A percentile compares a stretch with the other conserved stretches of the same genome.
Conservation (phyloP, 768 basidiomycete species). For the Phylloporus sp. region DNA sequence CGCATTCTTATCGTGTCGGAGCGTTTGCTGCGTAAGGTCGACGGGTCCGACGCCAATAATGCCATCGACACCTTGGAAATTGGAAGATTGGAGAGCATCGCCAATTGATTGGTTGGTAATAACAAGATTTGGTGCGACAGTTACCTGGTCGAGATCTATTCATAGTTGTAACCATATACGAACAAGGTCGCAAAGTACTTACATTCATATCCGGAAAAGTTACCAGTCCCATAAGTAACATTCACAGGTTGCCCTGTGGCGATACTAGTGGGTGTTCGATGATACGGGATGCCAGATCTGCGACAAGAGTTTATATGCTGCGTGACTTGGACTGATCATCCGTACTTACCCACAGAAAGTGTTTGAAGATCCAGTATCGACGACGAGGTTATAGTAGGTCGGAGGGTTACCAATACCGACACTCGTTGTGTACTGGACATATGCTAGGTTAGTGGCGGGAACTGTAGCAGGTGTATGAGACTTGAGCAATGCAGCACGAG, state of each 20-base stretch:
- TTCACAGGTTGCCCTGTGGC: constrained; percentile 15
- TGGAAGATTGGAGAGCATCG: constrained; percentile 8
- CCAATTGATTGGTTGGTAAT: constrained; percentile 27
- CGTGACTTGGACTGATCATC: neutral
- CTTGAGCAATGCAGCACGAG: constrained; percentile 6
- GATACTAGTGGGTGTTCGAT: constrained; percentile 14
- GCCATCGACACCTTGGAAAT: constrained; percentile 20
- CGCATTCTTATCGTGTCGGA: neutral
- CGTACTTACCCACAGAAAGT: constrained; percentile 18
- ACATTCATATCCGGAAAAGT: constrained; percentile 35
- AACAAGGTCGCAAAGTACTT: neutral
- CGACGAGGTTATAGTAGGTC: constrained; percentile 22
- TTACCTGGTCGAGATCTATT: constrained; percentile 20
- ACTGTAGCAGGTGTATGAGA: neutral
- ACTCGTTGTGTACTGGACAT: constrained; percentile 13
- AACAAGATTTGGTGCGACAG: constrained; percentile 17
- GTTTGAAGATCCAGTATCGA: constrained; percentile 29
- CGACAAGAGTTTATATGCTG: neutral
- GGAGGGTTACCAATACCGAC: constrained; percentile 24
- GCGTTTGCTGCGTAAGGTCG: constrained; percentile 7
- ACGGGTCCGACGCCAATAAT: constrained; percentile 24
- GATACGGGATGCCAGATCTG: constrained; percentile 15
- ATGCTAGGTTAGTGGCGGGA: constrained; percentile 8
- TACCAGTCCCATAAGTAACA: constrained; percentile 5
- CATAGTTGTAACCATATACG: neutral